phyloP scores from a whole-genome alignment of 2,329 filamentous ascomycete species.

The Fusarium denticulatum region DNA sequence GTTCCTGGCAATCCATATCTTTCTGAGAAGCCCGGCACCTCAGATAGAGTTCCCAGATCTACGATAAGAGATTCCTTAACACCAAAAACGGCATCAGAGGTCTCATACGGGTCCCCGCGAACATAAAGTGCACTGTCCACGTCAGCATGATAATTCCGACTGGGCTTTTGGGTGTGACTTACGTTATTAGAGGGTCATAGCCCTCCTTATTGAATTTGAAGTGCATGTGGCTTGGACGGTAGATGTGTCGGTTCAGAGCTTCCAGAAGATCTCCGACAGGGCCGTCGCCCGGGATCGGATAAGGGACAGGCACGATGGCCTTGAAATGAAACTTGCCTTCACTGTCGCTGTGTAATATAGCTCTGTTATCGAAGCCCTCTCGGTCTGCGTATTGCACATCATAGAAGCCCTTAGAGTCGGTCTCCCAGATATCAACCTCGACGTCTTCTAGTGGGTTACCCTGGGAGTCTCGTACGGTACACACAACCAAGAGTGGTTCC shows the following conservation, averaged over 20 bases:
- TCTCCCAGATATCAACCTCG: not conserved
- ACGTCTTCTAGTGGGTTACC: not conserved
- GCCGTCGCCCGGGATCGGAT: not conserved
- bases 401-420: not conserved
- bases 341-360: not conserved
- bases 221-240: not conserved
- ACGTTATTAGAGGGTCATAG: not conserved
- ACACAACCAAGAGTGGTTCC: not conserved
- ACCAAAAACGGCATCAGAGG: not conserved
- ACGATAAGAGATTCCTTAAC: not conserved
- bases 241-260: not conserved
- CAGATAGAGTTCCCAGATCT: not conserved
- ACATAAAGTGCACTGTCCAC: not conserved
- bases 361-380: not conserved
- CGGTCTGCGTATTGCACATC: not conserved
- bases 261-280: not conserved
- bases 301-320: not conserved
- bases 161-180: not conserved
- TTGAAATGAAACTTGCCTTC: not conserved
- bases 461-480: not conserved
- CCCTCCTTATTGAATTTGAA: not conserved
- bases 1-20: not conserved
- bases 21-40: not conserved
- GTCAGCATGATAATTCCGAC: not conserved
- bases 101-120: not conserved